Evolutionary conservation across 1,284 basidiomycete species (phyloP).

Genomic region (Apiotrichum domesticum): DNA sequence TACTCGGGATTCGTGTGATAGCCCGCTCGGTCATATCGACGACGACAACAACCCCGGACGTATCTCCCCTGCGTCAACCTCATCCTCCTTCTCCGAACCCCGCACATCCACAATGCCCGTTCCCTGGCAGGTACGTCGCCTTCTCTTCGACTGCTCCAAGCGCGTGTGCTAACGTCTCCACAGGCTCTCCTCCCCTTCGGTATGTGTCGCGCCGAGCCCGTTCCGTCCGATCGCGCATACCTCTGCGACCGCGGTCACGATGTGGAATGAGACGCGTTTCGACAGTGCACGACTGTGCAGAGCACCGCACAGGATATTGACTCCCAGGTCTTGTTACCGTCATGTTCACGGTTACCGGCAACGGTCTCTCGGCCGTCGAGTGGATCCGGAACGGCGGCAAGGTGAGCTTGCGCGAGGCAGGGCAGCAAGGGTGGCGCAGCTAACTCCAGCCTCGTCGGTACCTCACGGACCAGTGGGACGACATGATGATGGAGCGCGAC

Average conservation of each 20-base stretch:
- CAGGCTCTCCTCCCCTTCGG: conserved; percentile 84
- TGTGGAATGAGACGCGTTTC: not conserved
- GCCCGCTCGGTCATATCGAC: conserved; percentile 1
- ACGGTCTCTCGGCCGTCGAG: conserved; percentile 69
- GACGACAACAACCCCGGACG: not conserved
- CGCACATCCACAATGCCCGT: conserved; percentile 62
- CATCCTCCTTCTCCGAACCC: not conserved
- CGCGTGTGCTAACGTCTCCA: conserved; percentile 1
- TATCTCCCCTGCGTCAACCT: not conserved
- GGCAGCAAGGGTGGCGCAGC: not conserved
- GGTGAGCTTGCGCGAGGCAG: conserved; percentile 51
- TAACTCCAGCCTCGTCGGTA: conserved; percentile 63
- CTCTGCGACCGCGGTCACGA: too few relatives aligned
- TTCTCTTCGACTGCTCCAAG: not conserved
- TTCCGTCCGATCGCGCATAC: too few relatives aligned
- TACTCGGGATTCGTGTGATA: not conserved
- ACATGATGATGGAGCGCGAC: conserved; percentile 92
- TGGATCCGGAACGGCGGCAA: conserved; percentile 80
- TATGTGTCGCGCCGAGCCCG: conserved; percentile 36
- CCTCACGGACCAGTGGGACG: conserved; percentile 78
- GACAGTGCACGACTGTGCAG: not conserved
- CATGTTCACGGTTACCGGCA: conserved; percentile 84
- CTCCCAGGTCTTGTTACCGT: conserved; percentile 67
- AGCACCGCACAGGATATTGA: not conserved
- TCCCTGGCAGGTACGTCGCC: conserved; percentile 63